Percentiles rank a stretch among this genome's conserved stretches.
These are phyloP conservation scores for Xylaria polymorpha DNA, from an alignment of 2,329 filamentous ascomycete species.

Conservation along the genomic window DNA sequence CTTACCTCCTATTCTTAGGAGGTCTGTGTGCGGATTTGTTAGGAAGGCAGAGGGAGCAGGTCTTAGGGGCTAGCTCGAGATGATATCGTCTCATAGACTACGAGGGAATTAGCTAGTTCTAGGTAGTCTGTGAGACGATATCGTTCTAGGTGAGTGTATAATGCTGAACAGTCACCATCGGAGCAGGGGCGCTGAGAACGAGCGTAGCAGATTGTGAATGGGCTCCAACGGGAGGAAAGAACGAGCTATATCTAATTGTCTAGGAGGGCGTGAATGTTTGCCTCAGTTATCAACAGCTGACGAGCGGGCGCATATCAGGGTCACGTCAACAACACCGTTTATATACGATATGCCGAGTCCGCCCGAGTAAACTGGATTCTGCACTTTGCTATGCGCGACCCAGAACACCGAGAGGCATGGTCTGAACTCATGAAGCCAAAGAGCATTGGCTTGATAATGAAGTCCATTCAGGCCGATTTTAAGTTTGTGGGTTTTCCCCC, in stretches of 20 bases:
- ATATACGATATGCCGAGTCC: conserved; percentile 85
- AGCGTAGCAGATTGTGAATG: too few relatives aligned
- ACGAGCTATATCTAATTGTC: conserved; percentile 24
- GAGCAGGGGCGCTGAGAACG: background rate
- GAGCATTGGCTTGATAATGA: conserved; percentile 78
- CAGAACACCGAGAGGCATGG: conserved; percentile 73
- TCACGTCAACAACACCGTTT: conserved; percentile 89
- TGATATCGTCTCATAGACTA: conserved; percentile 24
- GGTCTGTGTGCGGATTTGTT: background rate
- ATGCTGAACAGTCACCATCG: background rate
- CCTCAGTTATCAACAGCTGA: conserved; percentile 19
- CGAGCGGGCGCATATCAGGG: conserved; percentile 49
- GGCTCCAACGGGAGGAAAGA: background rate
- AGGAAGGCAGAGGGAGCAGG: background rate
- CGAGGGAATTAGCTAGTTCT: background rate
- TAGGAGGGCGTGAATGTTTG: conserved; percentile 4
- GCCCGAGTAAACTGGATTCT: conserved; percentile 81
- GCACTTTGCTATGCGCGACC: conserved; percentile 75
- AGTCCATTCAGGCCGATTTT: conserved; percentile 83
- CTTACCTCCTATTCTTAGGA: conserved; percentile 5
- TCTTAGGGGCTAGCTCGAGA: conserved; percentile 5
- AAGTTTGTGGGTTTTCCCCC: conserved; percentile 78
- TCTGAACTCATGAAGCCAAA: conserved; percentile 73
- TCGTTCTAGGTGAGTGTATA: background rate
- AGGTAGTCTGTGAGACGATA: conserved; percentile 15